Conservation (phyloP, 495 filamentous ascomycete genomes). For the Penicillium mononematosum region DNA sequence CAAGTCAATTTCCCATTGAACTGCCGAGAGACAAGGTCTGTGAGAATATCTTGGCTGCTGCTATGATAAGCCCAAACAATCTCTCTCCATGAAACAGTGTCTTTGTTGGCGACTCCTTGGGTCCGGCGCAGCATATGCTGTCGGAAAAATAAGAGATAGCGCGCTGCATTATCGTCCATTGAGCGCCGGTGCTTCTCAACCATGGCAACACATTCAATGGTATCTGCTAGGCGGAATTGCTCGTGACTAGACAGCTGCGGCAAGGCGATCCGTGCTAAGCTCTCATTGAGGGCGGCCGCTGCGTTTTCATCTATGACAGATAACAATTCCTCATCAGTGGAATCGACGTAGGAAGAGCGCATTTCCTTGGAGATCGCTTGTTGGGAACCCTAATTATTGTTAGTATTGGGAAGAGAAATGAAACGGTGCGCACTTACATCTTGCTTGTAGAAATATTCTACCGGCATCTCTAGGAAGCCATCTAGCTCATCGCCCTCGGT, state of each 20-base stretch:
- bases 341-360: slow-evolving; percentile 54
- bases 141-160: slow-evolving; percentile 85
- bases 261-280: slow-evolving; percentile 69
- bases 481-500: slow-evolving; percentile 81
- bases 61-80: slow-evolving; percentile 95
- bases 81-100: slow-evolving; percentile 83
- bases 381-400: slow-evolving; percentile 35
- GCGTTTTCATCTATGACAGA: slow-evolving; percentile 70
- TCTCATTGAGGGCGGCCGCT: slow-evolving; percentile 71
- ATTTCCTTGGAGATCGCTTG: slow-evolving; percentile 49
- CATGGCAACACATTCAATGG: slow-evolving; percentile 81
- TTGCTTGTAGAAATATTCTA: slow-evolving; percentile 68
- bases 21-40: slow-evolving; percentile 81
- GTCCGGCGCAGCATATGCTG: slow-evolving; percentile 74
- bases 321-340: slow-evolving; percentile 57
- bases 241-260: slow-evolving; percentile 84
- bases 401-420: slow-evolving; percentile 18
- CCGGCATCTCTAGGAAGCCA: slow-evolving; percentile 68
- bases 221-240: slow-evolving; percentile 84
- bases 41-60: slow-evolving; percentile 84
- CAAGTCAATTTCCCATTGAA: slow-evolving; percentile 77
- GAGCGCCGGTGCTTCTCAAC: slow-evolving; percentile 88
- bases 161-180: slow-evolving; percentile 89
- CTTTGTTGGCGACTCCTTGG: slow-evolving; percentile 57
- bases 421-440: slow-evolving; percentile 39